These are phyloP conservation scores for Botryotinia globosa DNA, from an alignment of 2,329 filamentous ascomycete species.

Conservation along the genomic window DNA sequence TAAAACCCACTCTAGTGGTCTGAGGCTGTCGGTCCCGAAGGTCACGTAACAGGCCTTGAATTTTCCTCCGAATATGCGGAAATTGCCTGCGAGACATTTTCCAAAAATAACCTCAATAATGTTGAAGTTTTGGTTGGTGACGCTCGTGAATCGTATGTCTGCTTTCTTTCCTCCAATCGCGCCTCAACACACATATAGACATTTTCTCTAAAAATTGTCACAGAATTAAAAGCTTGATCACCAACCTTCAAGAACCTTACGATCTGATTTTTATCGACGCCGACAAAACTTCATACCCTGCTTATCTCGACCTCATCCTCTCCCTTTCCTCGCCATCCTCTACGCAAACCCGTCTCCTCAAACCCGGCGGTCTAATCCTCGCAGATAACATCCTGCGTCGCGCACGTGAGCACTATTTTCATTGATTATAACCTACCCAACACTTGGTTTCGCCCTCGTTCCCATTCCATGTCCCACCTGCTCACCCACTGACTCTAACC, in stretches of 20 bases:
- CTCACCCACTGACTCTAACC: neutral
- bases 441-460: neutral
- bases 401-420: constrained; percentile 33
- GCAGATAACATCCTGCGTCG: constrained; percentile 54
- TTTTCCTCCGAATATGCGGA: constrained; percentile 45
- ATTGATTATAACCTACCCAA: neutral
- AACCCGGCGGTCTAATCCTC: constrained; percentile 50
- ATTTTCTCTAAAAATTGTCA: constrained; percentile 18
- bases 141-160: constrained; percentile 47
- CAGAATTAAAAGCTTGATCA: constrained; percentile 24
- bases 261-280: constrained; percentile 56
- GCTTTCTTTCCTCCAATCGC: constrained; percentile 1
- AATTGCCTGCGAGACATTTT: constrained; percentile 43
- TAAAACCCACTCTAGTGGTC: constrained; percentile 22
- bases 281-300: constrained; percentile 51
- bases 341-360: constrained; percentile 44
- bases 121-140: constrained; percentile 48
- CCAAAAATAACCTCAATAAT: constrained; percentile 44
- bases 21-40: constrained; percentile 31
- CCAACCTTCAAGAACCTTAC: constrained; percentile 43
- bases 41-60: constrained; percentile 44
- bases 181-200: neutral
- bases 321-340: constrained; percentile 36
- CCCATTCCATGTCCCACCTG: neutral
- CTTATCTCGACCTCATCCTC: constrained; percentile 48